These are phyloP conservation scores for Lactarius indigo DNA, from an alignment of 768 basidiomycete genomes.

Conservation along the genomic window DNA sequence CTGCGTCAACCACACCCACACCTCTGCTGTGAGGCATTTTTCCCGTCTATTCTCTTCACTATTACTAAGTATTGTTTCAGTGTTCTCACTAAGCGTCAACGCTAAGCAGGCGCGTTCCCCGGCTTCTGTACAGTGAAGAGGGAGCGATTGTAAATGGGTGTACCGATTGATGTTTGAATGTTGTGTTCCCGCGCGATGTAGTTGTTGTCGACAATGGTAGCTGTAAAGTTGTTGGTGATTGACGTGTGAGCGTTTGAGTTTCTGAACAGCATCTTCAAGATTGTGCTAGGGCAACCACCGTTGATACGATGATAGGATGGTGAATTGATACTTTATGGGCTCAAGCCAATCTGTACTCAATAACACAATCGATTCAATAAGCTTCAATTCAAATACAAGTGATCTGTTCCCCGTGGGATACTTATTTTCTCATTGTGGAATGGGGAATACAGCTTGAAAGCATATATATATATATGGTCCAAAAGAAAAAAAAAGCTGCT, in stretches of 20 bases:
- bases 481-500: no score
- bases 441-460: no score
- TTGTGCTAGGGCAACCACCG: neutral
- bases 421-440: no score
- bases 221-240: neutral
- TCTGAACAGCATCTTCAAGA: neutral
- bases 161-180: neutral
- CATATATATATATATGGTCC: no score
- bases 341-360: neutral
- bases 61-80: neutral
- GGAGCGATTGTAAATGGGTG: neutral
- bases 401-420: neutral
- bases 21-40: neutral
- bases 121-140: neutral
- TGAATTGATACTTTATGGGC: neutral
- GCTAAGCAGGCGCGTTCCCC: neutral
- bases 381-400: neutral
- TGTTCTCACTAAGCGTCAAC: neutral
- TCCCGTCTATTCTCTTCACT: neutral
- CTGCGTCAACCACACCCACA: conserved; percentile 18
- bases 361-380: no score
- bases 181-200: neutral
- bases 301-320: no score
- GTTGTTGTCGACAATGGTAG: neutral
- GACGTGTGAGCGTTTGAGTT: neutral